These are phyloP conservation scores for Emergomyces africanus DNA, from an alignment of 2,329 filamentous ascomycete species.

Conservation along the genomic window DNA sequence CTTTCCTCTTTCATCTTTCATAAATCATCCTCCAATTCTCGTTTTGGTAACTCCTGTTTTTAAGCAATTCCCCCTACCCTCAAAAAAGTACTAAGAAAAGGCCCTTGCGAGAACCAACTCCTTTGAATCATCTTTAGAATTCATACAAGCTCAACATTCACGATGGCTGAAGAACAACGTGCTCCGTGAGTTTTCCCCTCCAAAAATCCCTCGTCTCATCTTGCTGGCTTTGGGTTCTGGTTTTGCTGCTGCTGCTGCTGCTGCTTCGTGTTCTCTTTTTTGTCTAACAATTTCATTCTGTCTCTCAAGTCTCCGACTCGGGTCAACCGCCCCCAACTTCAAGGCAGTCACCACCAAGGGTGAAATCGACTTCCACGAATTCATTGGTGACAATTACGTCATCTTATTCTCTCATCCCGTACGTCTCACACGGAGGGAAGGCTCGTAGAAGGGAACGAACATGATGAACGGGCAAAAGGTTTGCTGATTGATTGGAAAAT, in stretches of 20 bases:
- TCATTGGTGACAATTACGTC: conserved; percentile 57
- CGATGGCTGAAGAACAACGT: conserved; percentile 32
- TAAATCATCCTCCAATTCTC: background rate
- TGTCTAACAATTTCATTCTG: background rate
- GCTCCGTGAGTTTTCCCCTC: conserved; percentile 25
- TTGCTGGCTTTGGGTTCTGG: no score
- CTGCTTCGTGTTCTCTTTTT: background rate
- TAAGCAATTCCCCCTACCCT: background rate
- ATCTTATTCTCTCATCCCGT: conserved; percentile 59
- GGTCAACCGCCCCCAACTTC: conserved; percentile 56
- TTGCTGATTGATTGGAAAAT: background rate
- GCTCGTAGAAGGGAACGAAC: background rate
- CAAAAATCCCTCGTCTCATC: background rate
- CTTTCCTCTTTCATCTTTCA: background rate
- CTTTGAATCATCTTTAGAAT: background rate
- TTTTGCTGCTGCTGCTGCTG: background rate
- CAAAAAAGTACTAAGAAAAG: background rate
- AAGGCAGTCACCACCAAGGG: conserved; percentile 54
- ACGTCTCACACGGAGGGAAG: conserved; percentile 4
- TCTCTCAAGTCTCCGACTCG: conserved; percentile 46
- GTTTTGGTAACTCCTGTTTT: background rate
- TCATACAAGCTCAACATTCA: conserved; percentile 5
- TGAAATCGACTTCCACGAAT: conserved; percentile 58
- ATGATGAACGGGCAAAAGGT: background rate
- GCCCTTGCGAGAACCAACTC: background rate